These are phyloP conservation scores for Wickerhamomyces ciferrii DNA, from an alignment of 805 yeast genomes.

Conservation along the genomic window DNA sequence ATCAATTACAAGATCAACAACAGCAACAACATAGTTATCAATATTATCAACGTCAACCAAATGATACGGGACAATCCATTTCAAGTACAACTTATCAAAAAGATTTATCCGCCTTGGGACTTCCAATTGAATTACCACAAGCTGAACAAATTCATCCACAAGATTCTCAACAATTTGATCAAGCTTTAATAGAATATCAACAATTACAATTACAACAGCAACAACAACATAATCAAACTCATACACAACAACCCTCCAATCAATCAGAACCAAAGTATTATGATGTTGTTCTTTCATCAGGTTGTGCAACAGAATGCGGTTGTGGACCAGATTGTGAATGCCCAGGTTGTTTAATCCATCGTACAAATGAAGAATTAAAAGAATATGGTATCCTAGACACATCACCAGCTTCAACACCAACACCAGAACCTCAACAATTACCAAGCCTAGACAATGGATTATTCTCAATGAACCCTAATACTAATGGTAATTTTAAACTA, in stretches of 20 bases:
- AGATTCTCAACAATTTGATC: background rate
- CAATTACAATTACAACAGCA: background rate
- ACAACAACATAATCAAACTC: background rate
- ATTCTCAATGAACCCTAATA: background rate
- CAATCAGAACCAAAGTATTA: slow-evolving; percentile 4
- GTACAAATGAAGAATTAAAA: slow-evolving; percentile 20
- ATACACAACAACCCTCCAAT: background rate
- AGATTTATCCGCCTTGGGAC: background rate
- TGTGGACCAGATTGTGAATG: slow-evolving; percentile 22
- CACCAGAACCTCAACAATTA: background rate
- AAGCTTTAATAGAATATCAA: background rate
- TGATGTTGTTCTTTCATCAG: slow-evolving; percentile 16
- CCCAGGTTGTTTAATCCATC: slow-evolving; percentile 21
- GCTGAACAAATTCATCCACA: background rate
- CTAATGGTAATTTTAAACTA: background rate
- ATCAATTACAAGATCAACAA: background rate
- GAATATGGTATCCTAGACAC: slow-evolving; percentile 16
- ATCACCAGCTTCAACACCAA: slow-evolving; percentile 14
- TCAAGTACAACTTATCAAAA: background rate
- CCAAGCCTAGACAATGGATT: background rate
- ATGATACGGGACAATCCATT: background rate
- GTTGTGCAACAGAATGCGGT: slow-evolving; percentile 20
- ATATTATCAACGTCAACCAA: background rate
- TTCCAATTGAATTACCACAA: background rate
- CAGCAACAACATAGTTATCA: too few species aligned